These are phyloP conservation scores for Penicillium expansum DNA, from an alignment of 2,329 filamentous ascomycete genomes.

Conservation along the genomic window DNA sequence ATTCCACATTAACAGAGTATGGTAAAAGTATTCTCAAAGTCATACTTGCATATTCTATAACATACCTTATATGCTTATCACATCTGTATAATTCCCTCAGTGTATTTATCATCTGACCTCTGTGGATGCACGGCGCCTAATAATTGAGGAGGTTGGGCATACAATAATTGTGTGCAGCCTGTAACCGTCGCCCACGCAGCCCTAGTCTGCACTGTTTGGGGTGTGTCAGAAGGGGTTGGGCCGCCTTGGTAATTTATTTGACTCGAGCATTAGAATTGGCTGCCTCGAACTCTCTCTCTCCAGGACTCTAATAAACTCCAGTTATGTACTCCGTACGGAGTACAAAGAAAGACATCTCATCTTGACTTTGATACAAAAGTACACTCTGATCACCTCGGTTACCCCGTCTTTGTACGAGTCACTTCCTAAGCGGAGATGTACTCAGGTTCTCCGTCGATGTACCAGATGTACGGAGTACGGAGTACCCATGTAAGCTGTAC, in stretches of 20 bases:
- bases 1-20: neutral
- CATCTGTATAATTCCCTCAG: neutral
- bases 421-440: conserved; percentile 3
- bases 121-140: conserved; percentile 10
- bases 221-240: conserved; percentile 8
- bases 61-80: neutral
- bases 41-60: neutral
- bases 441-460: neutral
- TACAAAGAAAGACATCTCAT: neutral
- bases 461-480: conserved; percentile 9
- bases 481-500: conserved; percentile 7
- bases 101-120: conserved; percentile 9
- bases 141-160: conserved; percentile 16
- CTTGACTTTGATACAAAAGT: neutral
- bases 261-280: conserved; percentile 3
- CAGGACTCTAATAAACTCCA: neutral
- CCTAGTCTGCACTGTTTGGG: conserved; percentile 1
- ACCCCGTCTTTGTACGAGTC: conserved; percentile 6
- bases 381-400: neutral
- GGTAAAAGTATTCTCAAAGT: too few species aligned
- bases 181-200: conserved; percentile 8
- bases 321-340: too few species aligned
- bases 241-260: conserved; percentile 13
- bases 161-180: conserved; percentile 8
- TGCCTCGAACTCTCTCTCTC: conserved; percentile 4